Percentiles rank a stretch among this genome's conserved stretches.
Evolutionary conservation across 1,284 basidiomycete genomes (phyloP).

Genomic region (Leucocoprinus gongylophorus): DNA sequence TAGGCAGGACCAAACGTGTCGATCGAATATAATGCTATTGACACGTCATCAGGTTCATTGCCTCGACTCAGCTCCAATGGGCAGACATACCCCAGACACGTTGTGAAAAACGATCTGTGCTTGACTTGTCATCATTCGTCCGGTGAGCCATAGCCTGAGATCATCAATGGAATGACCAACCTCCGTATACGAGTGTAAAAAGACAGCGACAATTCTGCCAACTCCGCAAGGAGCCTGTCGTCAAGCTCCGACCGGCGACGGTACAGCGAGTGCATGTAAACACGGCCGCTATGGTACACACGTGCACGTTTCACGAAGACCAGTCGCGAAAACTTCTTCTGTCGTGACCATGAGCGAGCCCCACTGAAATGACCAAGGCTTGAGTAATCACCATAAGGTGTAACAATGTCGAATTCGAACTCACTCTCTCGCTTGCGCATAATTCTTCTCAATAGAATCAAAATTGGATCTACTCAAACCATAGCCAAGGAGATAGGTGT

Average conservation of each 20-base stretch:
- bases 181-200: slow-evolving; percentile 76
- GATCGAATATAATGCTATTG: slow-evolving; percentile 76
- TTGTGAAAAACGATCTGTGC: slow-evolving; percentile 68
- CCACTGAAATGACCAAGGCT: slow-evolving; percentile 37
- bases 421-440: slow-evolving; percentile 62
- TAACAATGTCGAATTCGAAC: slow-evolving; percentile 20
- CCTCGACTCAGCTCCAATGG: slow-evolving; percentile 4
- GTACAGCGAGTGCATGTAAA: slow-evolving; percentile 77
- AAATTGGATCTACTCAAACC: slow-evolving; percentile 56
- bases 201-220: slow-evolving; percentile 82
- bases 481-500: slow-evolving; percentile 71
- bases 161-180: slow-evolving; percentile 30
- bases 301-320: slow-evolving; percentile 79
- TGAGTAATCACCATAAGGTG: slow-evolving; percentile 6
- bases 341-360: slow-evolving; percentile 59
- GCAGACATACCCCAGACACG: slow-evolving; percentile 51
- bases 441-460: slow-evolving; percentile 61
- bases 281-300: slow-evolving; percentile 62
- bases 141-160: neutral
- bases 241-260: slow-evolving; percentile 77
- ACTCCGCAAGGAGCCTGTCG: slow-evolving; percentile 70
- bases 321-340: slow-evolving; percentile 69
- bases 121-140: slow-evolving; percentile 37
- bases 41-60: slow-evolving; percentile 7
- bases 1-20: slow-evolving; percentile 65